Conservation (phyloP, 805 yeast genomes). For the Torulaspora quercuum region DNA sequence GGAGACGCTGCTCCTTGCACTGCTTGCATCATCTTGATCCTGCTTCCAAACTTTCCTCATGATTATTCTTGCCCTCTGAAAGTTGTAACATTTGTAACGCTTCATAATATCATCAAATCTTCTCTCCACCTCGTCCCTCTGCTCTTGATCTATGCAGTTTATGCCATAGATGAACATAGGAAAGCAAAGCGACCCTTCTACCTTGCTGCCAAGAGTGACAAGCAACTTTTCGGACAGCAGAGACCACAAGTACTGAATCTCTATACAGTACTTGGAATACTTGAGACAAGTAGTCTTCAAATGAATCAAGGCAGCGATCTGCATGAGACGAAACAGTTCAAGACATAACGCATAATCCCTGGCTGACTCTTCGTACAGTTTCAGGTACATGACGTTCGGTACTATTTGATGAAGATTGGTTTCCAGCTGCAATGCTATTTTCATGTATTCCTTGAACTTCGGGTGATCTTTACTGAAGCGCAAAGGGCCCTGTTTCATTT, state of each 20-base stretch:
- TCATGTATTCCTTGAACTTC: slow-evolving; percentile 18
- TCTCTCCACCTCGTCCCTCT: slow-evolving; percentile 48
- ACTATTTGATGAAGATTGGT: slow-evolving; percentile 14
- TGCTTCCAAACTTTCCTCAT: slow-evolving; percentile 44
- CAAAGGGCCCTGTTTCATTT: slow-evolving; percentile 40
- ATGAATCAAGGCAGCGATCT: slow-evolving; percentile 63
- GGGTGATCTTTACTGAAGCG: slow-evolving; percentile 24
- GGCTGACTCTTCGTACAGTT: slow-evolving; percentile 32
- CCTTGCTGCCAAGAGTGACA: slow-evolving; percentile 57
- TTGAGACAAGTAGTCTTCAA: slow-evolving; percentile 58
- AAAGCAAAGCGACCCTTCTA: slow-evolving; percentile 69
- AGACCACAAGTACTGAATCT: slow-evolving; percentile 55
- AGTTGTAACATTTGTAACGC: slow-evolving; percentile 68
- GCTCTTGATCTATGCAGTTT: slow-evolving; percentile 53
- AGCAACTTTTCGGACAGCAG: slow-evolving; percentile 57
- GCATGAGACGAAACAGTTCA: slow-evolving; percentile 68
- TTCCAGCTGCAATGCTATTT: slow-evolving; percentile 21
- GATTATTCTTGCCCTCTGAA: slow-evolving; percentile 40
- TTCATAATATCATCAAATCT: slow-evolving; percentile 55
- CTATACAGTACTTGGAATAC: slow-evolving; percentile 41
- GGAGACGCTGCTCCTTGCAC: slow-evolving; percentile 7
- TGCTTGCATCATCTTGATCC: slow-evolving; percentile 26
- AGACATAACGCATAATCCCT: slow-evolving; percentile 62
- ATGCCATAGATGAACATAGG: slow-evolving; percentile 78
- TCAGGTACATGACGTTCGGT: slow-evolving; percentile 18